phyloP scores from a whole-genome alignment of 306 rosid genomes.

The Echinosophora koreensis region DNA sequence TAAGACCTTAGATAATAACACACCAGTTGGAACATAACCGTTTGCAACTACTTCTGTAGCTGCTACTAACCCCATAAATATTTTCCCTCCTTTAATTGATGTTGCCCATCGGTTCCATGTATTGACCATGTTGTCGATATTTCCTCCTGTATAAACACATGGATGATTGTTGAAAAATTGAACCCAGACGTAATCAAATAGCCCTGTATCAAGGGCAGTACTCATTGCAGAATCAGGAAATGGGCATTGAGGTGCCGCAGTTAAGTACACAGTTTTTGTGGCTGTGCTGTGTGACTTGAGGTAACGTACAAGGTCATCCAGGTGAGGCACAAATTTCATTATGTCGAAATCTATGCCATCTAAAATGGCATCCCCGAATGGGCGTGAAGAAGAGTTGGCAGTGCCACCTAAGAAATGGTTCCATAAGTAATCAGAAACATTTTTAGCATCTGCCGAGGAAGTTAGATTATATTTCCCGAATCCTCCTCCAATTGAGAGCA shows the following conservation, averaged over 20 bases:
- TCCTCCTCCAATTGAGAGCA: conserved; percentile 54
- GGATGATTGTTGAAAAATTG: conserved; percentile 54
- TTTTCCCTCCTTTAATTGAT: conserved; percentile 32
- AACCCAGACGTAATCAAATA: conserved; percentile 63
- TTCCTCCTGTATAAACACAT: conserved; percentile 51
- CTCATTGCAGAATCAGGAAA: conserved; percentile 52
- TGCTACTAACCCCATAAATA: conserved; percentile 65
- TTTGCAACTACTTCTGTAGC: conserved; percentile 17
- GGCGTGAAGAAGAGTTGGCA: conserved; percentile 50
- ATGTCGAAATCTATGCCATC: conserved; percentile 62
- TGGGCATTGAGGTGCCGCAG: conserved; percentile 67
- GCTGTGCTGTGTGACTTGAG: conserved; percentile 28
- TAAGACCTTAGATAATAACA: conserved; percentile 51
- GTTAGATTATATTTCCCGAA: conserved; percentile 37
- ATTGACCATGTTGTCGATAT: conserved; percentile 4
- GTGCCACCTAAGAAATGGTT: conserved; percentile 58
- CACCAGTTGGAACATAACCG: conserved; percentile 56
- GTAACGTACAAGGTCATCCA: conserved; percentile 17
- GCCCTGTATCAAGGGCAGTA: conserved; percentile 41
- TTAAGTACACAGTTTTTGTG: conserved; percentile 36
- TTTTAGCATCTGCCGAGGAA: conserved; percentile 52
- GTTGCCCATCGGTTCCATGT: conserved; percentile 62
- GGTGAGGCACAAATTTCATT: not conserved
- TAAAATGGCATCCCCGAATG: conserved; percentile 54
- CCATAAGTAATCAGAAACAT: conserved; percentile 54